Evolutionary conservation across 192 early-diverging fungal species (phyloP).

Genomic region (Mortierella hygrophila): DNA sequence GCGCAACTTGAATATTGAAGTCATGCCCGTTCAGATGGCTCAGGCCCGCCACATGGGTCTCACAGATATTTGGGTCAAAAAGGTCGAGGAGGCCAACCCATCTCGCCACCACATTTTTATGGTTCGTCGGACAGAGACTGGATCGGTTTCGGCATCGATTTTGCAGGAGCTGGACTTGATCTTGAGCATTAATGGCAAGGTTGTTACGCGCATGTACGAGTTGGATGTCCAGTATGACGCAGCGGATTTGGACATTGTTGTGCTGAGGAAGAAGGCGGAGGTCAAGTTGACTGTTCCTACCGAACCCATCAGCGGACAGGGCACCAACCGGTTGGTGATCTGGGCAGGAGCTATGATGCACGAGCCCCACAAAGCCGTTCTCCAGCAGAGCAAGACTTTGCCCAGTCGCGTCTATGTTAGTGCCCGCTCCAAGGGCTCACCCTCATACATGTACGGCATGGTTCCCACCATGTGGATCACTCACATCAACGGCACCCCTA

Average conservation of each 20-base stretch:
- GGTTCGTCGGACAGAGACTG: slow-evolving; percentile 70
- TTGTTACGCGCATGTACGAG: slow-evolving; percentile 71
- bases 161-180: slow-evolving; percentile 76
- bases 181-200: slow-evolving; percentile 76
- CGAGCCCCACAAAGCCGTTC: slow-evolving; percentile 76
- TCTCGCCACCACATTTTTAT: slow-evolving; percentile 70
- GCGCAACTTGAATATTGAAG: slow-evolving; percentile 73
- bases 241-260: slow-evolving; percentile 67
- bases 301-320: slow-evolving; percentile 65
- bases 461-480: slow-evolving; percentile 80
- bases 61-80: slow-evolving; percentile 67
- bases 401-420: slow-evolving; percentile 78
- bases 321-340: slow-evolving; percentile 77
- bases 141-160: slow-evolving; percentile 68
- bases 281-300: slow-evolving; percentile 81
- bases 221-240: slow-evolving; percentile 72
- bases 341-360: slow-evolving; percentile 91
- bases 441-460: slow-evolving; percentile 75
- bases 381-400: slow-evolving; percentile 73
- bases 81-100: slow-evolving; percentile 67
- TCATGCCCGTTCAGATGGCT: slow-evolving; percentile 68
- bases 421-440: slow-evolving; percentile 67
- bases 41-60: slow-evolving; percentile 73
- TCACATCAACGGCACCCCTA: slow-evolving; percentile 73
- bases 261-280: slow-evolving; percentile 82